Evolutionary conservation across 2,329 filamentous ascomycete genomes (phyloP).

Genomic region (Colletotrichum costaricense): DNA sequence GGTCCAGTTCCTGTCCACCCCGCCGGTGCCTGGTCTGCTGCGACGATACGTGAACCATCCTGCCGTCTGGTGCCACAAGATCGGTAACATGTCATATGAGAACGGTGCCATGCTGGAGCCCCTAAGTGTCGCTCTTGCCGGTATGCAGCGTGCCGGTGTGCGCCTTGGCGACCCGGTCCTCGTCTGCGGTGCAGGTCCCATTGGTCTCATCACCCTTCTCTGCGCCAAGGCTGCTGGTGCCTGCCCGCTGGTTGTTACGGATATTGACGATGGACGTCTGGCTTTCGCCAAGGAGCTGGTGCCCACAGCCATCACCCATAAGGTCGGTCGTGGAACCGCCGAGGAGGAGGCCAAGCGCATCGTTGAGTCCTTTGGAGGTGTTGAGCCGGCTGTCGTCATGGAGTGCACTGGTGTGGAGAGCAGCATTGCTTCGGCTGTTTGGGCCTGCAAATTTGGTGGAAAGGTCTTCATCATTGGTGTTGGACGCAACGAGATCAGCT

Average conservation of each 20-base stretch:
- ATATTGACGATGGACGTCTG: slow-evolving; percentile 89
- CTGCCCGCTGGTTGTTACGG: slow-evolving; percentile 91
- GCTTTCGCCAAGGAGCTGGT: slow-evolving; percentile 87
- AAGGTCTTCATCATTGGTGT: slow-evolving; percentile 98
- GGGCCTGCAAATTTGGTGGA: slow-evolving; percentile 92
- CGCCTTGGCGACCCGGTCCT: slow-evolving; percentile 87
- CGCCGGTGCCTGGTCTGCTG: slow-evolving; percentile 87
- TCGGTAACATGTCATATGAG: slow-evolving; percentile 91
- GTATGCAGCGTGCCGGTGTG: slow-evolving; percentile 84
- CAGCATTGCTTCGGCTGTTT: slow-evolving; percentile 87
- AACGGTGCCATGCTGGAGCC: slow-evolving; percentile 92
- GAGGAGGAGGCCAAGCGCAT: slow-evolving; percentile 82
- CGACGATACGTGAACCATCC: slow-evolving; percentile 96
- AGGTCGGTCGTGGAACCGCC: slow-evolving; percentile 73
- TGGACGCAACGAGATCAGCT: slow-evolving; percentile 93
- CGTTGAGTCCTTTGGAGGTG: slow-evolving; percentile 73
- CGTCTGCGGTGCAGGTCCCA: slow-evolving; percentile 93
- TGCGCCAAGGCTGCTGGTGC: slow-evolving; percentile 89
- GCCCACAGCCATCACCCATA: slow-evolving; percentile 83
- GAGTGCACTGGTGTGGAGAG: slow-evolving; percentile 97
- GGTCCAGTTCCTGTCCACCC: slow-evolving; percentile 90
- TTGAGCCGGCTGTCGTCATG: slow-evolving; percentile 84
- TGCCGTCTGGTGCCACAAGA: slow-evolving; percentile 95
- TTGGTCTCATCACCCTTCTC: slow-evolving; percentile 88
- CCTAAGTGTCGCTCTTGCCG: slow-evolving; percentile 87